phyloP scores from a whole-genome alignment of 208 protist genomes.

The Leishmania braziliensis region DNA sequence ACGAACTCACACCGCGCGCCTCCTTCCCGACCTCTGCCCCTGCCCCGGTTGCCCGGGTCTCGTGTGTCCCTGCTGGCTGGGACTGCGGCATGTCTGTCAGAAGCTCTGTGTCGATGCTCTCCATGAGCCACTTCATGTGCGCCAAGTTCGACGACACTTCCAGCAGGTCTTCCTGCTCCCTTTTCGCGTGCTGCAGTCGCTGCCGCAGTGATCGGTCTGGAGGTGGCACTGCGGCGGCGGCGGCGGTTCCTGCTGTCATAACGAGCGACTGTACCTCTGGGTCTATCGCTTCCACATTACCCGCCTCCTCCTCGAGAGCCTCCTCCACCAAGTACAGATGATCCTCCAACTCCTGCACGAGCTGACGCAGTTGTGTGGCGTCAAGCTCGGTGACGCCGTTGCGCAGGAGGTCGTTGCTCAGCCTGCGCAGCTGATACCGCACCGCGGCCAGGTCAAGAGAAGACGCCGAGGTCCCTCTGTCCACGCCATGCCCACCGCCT shows the following conservation, averaged over 20 bases:
- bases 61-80: background rate
- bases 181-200: constrained; percentile 4
- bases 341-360: constrained; percentile 25
- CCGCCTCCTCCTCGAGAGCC: constrained; percentile 14
- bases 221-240: background rate
- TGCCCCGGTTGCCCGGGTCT: background rate
- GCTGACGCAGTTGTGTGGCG: constrained; percentile 5
- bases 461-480: background rate
- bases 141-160: constrained; percentile 46
- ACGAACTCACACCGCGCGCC: background rate
- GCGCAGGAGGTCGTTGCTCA: constrained; percentile 18
- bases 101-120: constrained; percentile 51
- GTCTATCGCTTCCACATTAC: background rate
- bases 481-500: background rate
- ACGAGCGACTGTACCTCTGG: background rate
- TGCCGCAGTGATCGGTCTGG: constrained; percentile 14
- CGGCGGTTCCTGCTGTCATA: background rate
- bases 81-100: constrained; percentile 24
- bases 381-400: constrained; percentile 21
- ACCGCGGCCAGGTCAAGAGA: constrained; percentile 13
- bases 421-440: constrained; percentile 21
- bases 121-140: constrained; percentile 59
- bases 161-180: constrained; percentile 12
- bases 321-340: constrained; percentile 24
- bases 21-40: background rate